Conservation (phyloP, 2,329 filamentous ascomycete species). For the Colletotrichum sojae region DNA sequence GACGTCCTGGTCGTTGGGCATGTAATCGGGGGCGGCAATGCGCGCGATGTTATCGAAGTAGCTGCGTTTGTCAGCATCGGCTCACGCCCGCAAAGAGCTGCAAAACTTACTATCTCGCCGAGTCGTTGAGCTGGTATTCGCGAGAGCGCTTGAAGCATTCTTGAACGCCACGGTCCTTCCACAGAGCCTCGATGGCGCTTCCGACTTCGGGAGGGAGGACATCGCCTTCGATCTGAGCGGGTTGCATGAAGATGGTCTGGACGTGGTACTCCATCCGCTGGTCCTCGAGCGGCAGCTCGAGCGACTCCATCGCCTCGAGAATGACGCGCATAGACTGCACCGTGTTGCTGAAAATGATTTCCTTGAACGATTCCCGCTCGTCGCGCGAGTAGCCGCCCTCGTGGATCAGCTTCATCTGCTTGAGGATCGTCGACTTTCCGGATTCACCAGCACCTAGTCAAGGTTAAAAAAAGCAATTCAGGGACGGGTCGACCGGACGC, state of each 20-base stretch:
- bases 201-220: slow-evolving; percentile 95
- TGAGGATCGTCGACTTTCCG: slow-evolving; percentile 93
- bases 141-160: slow-evolving; percentile 95
- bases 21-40: slow-evolving; percentile 91
- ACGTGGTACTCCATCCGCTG: slow-evolving; percentile 96
- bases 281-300: slow-evolving; percentile 88
- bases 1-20: slow-evolving; percentile 95
- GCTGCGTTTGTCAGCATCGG: slow-evolving; percentile 60
- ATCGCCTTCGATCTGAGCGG: slow-evolving; percentile 95
- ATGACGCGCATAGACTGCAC: slow-evolving; percentile 80
- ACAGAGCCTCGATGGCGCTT: slow-evolving; percentile 90
- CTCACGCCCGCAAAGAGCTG: slow-evolving; percentile 49
- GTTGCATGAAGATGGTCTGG: slow-evolving; percentile 99
- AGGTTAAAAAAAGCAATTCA: slow-evolving; percentile 27
- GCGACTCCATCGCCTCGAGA: slow-evolving; percentile 77
- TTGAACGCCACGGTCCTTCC: slow-evolving; percentile 94
- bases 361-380: slow-evolving; percentile 78
- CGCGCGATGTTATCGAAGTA: slow-evolving; percentile 97
- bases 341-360: slow-evolving; percentile 80
- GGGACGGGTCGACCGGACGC: background rate
- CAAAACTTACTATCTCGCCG: slow-evolving; percentile 89
- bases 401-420: slow-evolving; percentile 99
- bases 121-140: slow-evolving; percentile 97
- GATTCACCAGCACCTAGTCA: slow-evolving; percentile 93
- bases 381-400: slow-evolving; percentile 99